Evolutionary conservation across 1,139 yeast genomes (phyloP).

Genomic region (Debaryomyces sp.): DNA sequence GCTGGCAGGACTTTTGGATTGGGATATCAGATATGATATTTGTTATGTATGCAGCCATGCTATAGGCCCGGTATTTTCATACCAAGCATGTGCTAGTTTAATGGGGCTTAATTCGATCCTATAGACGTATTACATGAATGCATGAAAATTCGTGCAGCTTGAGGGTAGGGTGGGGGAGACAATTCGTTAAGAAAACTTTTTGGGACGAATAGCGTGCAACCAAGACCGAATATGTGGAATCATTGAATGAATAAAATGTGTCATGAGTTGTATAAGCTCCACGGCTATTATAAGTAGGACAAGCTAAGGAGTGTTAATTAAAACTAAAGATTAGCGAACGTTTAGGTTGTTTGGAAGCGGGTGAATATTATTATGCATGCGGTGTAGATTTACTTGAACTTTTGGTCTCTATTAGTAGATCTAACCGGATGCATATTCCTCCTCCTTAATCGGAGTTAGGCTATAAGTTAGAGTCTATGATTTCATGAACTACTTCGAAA

Average conservation of each 20-base stretch:
- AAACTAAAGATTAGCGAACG: not conserved
- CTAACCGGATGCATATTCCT: not conserved
- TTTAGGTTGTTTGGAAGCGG: not conserved
- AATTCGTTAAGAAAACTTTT: not conserved
- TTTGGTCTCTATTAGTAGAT: not conserved
- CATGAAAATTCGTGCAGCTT: not conserved
- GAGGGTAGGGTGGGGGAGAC: not conserved
- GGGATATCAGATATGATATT: too few relatives aligned
- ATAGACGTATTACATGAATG: not conserved
- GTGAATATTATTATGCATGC: not conserved
- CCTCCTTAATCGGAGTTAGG: not conserved
- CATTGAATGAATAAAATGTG: too few relatives aligned
- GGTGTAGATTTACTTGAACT: not conserved
- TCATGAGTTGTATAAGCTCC: too few relatives aligned
- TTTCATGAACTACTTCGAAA: not conserved
- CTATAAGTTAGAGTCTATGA: not conserved
- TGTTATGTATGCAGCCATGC: too few relatives aligned
- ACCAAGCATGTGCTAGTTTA: not conserved
- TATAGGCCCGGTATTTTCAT: too few relatives aligned
- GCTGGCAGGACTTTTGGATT: too few relatives aligned
- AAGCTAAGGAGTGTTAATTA: not conserved
- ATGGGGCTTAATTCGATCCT: not conserved
- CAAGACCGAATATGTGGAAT: too few relatives aligned
- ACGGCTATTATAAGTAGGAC: not conserved
- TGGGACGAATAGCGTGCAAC: not conserved